phyloP scores from a whole-genome alignment of 371 early-diverging fungal genomes.

The Circinella minor region DNA sequence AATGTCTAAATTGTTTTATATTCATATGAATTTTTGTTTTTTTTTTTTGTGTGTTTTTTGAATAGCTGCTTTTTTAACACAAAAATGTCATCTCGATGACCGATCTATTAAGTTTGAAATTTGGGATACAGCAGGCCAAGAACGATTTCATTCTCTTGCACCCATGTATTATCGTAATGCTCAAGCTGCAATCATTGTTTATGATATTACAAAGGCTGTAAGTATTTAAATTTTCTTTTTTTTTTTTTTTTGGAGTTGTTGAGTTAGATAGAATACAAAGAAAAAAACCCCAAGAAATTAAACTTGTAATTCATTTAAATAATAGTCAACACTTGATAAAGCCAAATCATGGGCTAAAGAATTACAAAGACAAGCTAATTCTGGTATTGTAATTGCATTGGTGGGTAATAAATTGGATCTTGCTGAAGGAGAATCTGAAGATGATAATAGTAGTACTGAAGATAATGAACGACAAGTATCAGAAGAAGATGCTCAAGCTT shows the following conservation, averaged over 20 bases:
- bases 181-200: conserved; percentile 94
- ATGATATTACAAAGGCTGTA: conserved; percentile 92
- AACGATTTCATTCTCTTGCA: conserved; percentile 93
- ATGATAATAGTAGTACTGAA: conserved; percentile 22
- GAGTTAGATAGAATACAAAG: no score
- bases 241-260: neutral
- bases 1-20: neutral
- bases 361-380: conserved; percentile 94
- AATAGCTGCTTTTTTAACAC: conserved; percentile 82
- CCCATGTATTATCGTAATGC: conserved; percentile 99
- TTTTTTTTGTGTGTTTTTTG: neutral
- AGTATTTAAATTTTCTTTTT: no score
- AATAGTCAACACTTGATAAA: conserved; percentile 89
- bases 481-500: conserved; percentile 78
- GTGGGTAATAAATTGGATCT: conserved; percentile 97
- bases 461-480: conserved; percentile 63
- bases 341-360: conserved; percentile 99
- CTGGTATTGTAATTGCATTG: conserved; percentile 95
- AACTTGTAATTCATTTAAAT: no score
- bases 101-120: conserved; percentile 83
- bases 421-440: conserved; percentile 45
- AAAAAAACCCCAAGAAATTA: no score
- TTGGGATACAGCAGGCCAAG: conserved; percentile 96
- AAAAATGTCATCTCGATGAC: conserved; percentile 71
- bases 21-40: neutral